Conservation (phyloP, 768 basidiomycete genomes). For the Calocera cornea region DNA sequence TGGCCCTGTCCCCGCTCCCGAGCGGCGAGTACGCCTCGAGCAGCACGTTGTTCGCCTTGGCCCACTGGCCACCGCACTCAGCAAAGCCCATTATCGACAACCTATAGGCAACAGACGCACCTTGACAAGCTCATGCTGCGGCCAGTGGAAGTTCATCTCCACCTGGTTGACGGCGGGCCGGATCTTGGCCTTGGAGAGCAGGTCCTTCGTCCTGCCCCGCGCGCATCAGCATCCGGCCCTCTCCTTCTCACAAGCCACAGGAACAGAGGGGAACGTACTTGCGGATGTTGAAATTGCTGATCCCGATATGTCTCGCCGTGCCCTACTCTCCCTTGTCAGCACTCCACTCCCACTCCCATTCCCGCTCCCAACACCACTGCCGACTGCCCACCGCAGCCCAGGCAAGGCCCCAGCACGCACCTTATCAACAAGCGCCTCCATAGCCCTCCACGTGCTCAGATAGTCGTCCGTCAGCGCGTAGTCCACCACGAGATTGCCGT, state of each 20-base stretch:
- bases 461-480: conserved; percentile 49
- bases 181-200: conserved; percentile 48
- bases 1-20: conserved; percentile 46
- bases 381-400: neutral
- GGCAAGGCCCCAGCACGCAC: conserved; percentile 30
- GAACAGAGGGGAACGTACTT: conserved; percentile 18
- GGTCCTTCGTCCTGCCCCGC: conserved; percentile 32
- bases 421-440: conserved; percentile 62
- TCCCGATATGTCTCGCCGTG: neutral
- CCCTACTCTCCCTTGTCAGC: neutral
- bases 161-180: conserved; percentile 64
- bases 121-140: conserved; percentile 56
- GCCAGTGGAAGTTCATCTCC: conserved; percentile 63
- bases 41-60: conserved; percentile 48
- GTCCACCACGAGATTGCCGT: conserved; percentile 25
- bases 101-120: neutral
- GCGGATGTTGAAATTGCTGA: conserved; percentile 45
- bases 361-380: too few species aligned
- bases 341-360: neutral
- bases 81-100: neutral
- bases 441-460: conserved; percentile 66
- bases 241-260: neutral
- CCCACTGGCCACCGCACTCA: conserved; percentile 31
- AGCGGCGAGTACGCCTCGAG: conserved; percentile 69
- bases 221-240: neutral